These are phyloP conservation scores for Grosmannia serpens DNA, from an alignment of 2,329 filamentous ascomycete species.

Conservation along the genomic window DNA sequence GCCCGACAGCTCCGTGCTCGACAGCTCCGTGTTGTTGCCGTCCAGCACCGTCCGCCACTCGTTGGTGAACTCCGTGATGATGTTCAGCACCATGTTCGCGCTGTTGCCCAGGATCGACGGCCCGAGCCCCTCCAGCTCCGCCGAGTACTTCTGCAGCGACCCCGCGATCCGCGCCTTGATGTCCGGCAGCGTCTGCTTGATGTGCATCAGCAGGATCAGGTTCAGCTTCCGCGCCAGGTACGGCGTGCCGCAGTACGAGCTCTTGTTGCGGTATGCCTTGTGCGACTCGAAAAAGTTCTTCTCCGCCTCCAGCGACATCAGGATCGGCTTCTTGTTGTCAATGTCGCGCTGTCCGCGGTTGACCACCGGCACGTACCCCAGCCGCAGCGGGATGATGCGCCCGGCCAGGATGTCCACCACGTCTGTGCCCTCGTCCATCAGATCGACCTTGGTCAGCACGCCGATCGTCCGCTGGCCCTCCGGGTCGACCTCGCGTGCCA, in stretches of 20 bases:
- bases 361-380: slow-evolving; percentile 92
- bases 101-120: slow-evolving; percentile 94
- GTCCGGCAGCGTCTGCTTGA: slow-evolving; percentile 96
- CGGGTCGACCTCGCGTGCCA: slow-evolving; percentile 92
- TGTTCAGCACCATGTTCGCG: slow-evolving; percentile 92
- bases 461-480: slow-evolving; percentile 91
- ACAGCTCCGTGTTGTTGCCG: slow-evolving; percentile 92
- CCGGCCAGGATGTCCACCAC: slow-evolving; percentile 95
- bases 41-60: slow-evolving; percentile 95
- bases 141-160: slow-evolving; percentile 81
- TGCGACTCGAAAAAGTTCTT: slow-evolving; percentile 97
- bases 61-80: slow-evolving; percentile 97
- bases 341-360: slow-evolving; percentile 97
- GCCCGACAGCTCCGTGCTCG: slow-evolving; percentile 85
- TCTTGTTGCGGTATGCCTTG: slow-evolving; percentile 97
- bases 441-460: slow-evolving; percentile 89
- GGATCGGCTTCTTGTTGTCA: slow-evolving; percentile 93
- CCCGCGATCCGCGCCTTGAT: slow-evolving; percentile 96
- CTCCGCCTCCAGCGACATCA: slow-evolving; percentile 81
- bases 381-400: slow-evolving; percentile 84
- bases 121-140: slow-evolving; percentile 72
- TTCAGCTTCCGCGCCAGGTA: slow-evolving; percentile 96
- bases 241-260: slow-evolving; percentile 93
- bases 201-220: slow-evolving; percentile 99
- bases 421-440: slow-evolving; percentile 99